Conservation (phyloP, 2,329 filamentous ascomycete species). For the Fusarium circinatum region DNA sequence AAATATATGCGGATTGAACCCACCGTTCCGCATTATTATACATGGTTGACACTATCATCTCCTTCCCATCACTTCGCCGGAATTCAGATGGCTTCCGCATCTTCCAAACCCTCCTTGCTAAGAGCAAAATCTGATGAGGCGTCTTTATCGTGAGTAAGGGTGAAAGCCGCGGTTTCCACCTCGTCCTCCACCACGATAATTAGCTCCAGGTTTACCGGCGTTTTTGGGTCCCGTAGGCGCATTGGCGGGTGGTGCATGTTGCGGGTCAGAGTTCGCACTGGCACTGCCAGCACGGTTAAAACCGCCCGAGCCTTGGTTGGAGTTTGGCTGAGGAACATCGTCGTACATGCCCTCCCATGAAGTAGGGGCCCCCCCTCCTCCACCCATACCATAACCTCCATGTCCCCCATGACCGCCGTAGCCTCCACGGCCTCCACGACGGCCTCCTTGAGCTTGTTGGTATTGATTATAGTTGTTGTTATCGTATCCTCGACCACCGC, state of each 20-base stretch:
- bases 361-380: conserved; percentile 72
- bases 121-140: neutral
- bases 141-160: conserved; percentile 68
- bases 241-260: conserved; percentile 62
- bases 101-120: neutral
- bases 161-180: conserved; percentile 81
- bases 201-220: conserved; percentile 87
- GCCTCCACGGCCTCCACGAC: conserved; percentile 47
- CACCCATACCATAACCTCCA: conserved; percentile 50
- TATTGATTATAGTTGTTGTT: conserved; percentile 50
- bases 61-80: conserved; percentile 11
- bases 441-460: conserved; percentile 54
- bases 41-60: neutral
- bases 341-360: conserved; percentile 99
- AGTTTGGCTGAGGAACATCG: conserved; percentile 86
- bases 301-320: conserved; percentile 56
- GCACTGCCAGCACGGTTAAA: conserved; percentile 55
- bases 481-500: conserved; percentile 46
- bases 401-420: conserved; percentile 43
- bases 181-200: conserved; percentile 90
- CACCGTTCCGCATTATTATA: conserved; percentile 15
- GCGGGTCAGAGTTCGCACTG: conserved; percentile 54
- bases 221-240: conserved; percentile 97
- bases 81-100: neutral
- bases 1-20: conserved; percentile 6